Evolutionary conservation across 148 eudicot genomes (phyloP), one percentile per base, ranked within the genome.

Genomic region (Mesembryanthemum crystallinum): DNA sequence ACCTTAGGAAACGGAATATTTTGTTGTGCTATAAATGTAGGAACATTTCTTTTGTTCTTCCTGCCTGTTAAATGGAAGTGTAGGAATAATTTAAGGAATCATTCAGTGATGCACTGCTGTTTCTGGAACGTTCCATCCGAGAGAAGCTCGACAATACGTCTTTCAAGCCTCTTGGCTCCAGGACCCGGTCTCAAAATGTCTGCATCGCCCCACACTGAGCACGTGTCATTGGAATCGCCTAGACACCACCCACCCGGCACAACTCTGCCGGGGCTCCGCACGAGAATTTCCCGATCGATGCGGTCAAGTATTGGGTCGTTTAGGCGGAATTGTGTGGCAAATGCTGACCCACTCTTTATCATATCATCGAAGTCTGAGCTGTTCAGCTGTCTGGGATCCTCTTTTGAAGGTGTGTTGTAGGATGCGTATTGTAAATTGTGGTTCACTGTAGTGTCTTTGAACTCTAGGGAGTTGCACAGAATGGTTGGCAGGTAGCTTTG

Each of bases 171-270:
- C 73, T 79, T 83, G 7, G 97, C 92, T 37, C 97, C 96, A 43
- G 78, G 92, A 33, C 98, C 93, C 24, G 98, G 98, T 81, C 87
- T 84, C 82, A 92, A 71, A 74, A 94, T 87, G 24, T 82, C 83
- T 20, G 97, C 92, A 83, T 94, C 97, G 35, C 98, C 98, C 98
- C 96, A 94, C 21, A 77, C 78, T 11, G 49, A 78, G 76, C 98
- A 94, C 3, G 78, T 76, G 76, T 89, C 78, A 33, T 85, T 81
- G 27, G 73, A 21, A 11, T 87, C 86, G 6, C 97, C 98, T 60
- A 94, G 83, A 76, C 98, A 94, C 98, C 98, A 94, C 18, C 97
- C 98, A 70, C 97, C 98, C 4, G 92, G 96, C 47, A 90, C 89
- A 8, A 89, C 89, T 55, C 87, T 85, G 23, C 89, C 93, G 5